phyloP scores from a whole-genome alignment of 2,329 filamentous ascomycete genomes.

The Microcyclospora tardicrescens region DNA sequence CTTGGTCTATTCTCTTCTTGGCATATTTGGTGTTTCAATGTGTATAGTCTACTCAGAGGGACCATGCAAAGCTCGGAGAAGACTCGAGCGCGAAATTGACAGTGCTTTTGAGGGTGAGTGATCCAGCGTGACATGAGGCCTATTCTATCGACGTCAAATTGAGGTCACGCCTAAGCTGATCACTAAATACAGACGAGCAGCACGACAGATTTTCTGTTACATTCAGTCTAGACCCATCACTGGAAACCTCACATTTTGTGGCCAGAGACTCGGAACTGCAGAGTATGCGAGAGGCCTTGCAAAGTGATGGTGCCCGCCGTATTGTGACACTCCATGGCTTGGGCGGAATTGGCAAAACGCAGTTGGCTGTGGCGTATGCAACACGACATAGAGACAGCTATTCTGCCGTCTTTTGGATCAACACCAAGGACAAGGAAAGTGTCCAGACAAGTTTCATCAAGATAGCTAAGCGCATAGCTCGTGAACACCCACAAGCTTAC shows the following conservation, averaged over 20 bases:
- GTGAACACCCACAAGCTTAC: constrained; percentile 13
- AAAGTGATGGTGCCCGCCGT: constrained; percentile 13
- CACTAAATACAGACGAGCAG: neutral
- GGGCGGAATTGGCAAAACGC: constrained; percentile 36
- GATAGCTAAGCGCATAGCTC: constrained; percentile 20
- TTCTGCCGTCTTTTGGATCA: constrained; percentile 33
- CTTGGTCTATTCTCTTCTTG: constrained; percentile 6
- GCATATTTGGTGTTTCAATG: constrained; percentile 7
- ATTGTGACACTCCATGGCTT: constrained; percentile 27
- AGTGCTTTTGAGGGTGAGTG: constrained; percentile 1
- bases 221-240: constrained; percentile 17
- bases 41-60: constrained; percentile 7
- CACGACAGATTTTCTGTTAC: constrained; percentile 1
- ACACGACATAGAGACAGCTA: constrained; percentile 25
- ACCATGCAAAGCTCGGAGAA: neutral
- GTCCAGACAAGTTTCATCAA: constrained; percentile 25
- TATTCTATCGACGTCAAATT: too few species aligned
- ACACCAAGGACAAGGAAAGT: constrained; percentile 16
- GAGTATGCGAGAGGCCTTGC: constrained; percentile 19
- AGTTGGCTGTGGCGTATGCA: constrained; percentile 28
- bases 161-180: too few species aligned
- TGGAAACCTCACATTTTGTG: constrained; percentile 20
- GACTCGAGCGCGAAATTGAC: constrained; percentile 1
- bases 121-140: too few species aligned
- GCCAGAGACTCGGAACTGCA: constrained; percentile 20